Base-by-base conservation (phyloP, 495 filamentous ascomycete species). In the Neurospora sp. region DNA sequence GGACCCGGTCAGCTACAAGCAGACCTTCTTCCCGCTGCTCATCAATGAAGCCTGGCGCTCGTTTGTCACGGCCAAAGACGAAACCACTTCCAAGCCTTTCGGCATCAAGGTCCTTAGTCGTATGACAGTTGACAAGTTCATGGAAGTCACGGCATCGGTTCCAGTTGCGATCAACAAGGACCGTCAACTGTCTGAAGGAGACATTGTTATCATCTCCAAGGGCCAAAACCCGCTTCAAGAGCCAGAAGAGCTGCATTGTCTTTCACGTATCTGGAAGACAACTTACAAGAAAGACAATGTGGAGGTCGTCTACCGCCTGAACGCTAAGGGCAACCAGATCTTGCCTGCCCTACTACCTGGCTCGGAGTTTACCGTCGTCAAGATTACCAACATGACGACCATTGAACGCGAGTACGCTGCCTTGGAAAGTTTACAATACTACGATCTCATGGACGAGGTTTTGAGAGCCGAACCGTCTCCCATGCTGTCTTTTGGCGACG, bases 331-430 rank as follows among this genome's bases (percentile, higher is more conserved):
- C 74, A 83, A 83, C 70, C 78, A 80, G 76, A 79, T 82, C 38
- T 73, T 81, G 77, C 77, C 77, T 48, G 75, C 77, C 77, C 87
- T 77, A 81, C 90, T 75, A 80, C 89, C 89, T 2, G 89, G 90
- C 38, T 81, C 86, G 14, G 88, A 89, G n/a, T 85, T 96, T 1
- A 88, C 86, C 76, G 92, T 87, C n/a, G 86, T 90, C 68, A 96
- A 94, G 76, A 87, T 97, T 75, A 91, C 90, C 72, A 96, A 93
- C 53, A 90, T 98, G 83, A 94, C 90, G 12, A 94, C 96, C 0
- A 89, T 98, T 46, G 96, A 99, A 82, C 91, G 96, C 76, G 96
- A 99, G 81, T 99, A 94, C 81, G 95, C 93, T 69, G 93, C 96
- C 8, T 80, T 99, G 39, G 90, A 92, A 82, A 93, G 92, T 76